Evolutionary conservation across 2,329 filamentous ascomycete genomes (phyloP).

Genomic region (Aspergillus floridensis): DNA sequence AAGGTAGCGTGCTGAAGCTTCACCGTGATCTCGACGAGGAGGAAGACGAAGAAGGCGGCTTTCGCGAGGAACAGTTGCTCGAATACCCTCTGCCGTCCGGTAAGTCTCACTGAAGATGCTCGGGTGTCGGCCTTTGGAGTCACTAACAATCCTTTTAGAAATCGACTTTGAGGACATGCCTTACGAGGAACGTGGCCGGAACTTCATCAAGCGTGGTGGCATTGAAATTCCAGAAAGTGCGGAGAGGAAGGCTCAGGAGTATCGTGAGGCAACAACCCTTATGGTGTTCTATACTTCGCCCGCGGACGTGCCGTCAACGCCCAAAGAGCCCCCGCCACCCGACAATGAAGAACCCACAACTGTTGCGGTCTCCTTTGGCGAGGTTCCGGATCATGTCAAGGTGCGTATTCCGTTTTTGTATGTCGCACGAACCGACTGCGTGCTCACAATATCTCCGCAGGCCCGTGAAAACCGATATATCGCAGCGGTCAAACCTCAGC

Average conservation of each 20-base stretch:
- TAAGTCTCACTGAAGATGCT: slow-evolving; percentile 21
- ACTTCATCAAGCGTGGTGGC: slow-evolving; percentile 46
- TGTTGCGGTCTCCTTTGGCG: slow-evolving; percentile 43
- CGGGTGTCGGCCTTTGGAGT: background rate
- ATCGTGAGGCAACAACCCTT: slow-evolving; percentile 47
- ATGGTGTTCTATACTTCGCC: slow-evolving; percentile 49
- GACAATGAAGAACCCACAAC: slow-evolving; percentile 36
- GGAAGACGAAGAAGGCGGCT: slow-evolving; percentile 57
- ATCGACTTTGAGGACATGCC: slow-evolving; percentile 41
- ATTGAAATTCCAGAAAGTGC: slow-evolving; percentile 37
- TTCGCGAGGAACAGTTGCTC: slow-evolving; percentile 41
- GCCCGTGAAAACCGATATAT: slow-evolving; percentile 44
- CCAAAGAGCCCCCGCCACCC: slow-evolving; percentile 46
- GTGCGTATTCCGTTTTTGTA: slow-evolving; percentile 20
- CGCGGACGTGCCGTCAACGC: slow-evolving; percentile 46
- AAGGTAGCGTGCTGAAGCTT: slow-evolving; percentile 51
- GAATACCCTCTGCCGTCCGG: slow-evolving; percentile 34
- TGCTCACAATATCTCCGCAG: slow-evolving; percentile 23
- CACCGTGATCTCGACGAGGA: slow-evolving; percentile 57
- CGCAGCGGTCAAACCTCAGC: slow-evolving; percentile 34
- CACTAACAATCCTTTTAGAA: slow-evolving; percentile 25
- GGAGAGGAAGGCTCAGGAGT: slow-evolving; percentile 46
- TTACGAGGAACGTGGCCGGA: slow-evolving; percentile 33
- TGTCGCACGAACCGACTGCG: background rate
- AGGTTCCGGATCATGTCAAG: slow-evolving; percentile 42